Conservation (phyloP, 352 stramenopile genomes). For the Globisporangium spiculum region DNA sequence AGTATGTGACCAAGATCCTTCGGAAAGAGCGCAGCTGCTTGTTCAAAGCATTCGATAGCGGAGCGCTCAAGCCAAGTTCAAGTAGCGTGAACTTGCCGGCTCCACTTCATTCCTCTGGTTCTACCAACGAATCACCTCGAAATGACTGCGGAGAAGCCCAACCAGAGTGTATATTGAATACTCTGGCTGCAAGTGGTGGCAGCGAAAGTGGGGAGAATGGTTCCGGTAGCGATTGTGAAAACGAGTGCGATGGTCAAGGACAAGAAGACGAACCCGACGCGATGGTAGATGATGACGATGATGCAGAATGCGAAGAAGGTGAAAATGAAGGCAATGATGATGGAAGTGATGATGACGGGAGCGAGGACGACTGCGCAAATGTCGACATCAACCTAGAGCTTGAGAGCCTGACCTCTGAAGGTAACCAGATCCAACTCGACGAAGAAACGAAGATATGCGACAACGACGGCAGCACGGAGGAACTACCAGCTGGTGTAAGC, state of each 20-base stretch:
- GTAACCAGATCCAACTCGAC: background rate
- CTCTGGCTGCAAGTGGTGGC: background rate
- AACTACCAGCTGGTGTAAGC: background rate
- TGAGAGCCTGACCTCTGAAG: background rate
- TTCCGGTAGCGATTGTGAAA: constrained; percentile 1
- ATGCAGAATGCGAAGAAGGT: background rate
- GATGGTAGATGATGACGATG: constrained; percentile 14
- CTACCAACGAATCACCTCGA: background rate
- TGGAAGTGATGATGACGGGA: constrained; percentile 35
- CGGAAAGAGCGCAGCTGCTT: constrained; percentile 27
- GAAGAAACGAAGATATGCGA: background rate
- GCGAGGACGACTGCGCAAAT: constrained; percentile 20
- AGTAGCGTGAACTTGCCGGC: background rate
- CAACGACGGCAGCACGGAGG: background rate
- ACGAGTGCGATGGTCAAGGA: background rate
- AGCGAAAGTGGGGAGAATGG: background rate
- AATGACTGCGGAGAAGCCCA: background rate
- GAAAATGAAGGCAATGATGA: constrained; percentile 39
- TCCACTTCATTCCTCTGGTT: background rate
- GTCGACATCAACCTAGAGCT: constrained; percentile 13
- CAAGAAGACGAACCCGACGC: constrained; percentile 12
- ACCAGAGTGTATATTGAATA: background rate
- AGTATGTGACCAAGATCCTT: constrained; percentile 31
- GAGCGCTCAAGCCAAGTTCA: background rate
- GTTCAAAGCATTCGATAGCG: constrained; percentile 24